phyloP scores from a whole-genome alignment of 495 filamentous ascomycete species.

The Penicillium canariense region DNA sequence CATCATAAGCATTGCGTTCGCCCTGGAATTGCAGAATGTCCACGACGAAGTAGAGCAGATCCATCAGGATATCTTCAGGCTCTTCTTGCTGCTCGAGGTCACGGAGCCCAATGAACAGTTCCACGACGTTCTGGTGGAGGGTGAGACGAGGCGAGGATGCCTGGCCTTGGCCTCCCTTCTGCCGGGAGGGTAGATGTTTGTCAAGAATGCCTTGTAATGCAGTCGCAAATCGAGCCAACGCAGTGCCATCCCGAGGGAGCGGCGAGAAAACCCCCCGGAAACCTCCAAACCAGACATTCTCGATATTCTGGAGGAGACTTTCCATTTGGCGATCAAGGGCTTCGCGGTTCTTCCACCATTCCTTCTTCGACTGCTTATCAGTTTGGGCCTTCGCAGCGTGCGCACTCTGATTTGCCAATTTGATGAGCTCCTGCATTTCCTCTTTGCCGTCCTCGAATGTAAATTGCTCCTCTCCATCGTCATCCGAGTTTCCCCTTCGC shows the following conservation, averaged over 20 bases:
- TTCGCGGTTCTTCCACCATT: slow-evolving; percentile 88
- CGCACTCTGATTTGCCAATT: slow-evolving; percentile 72
- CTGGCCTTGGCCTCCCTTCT: slow-evolving; percentile 56
- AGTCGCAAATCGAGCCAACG: slow-evolving; percentile 69
- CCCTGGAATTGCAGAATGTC: slow-evolving; percentile 97
- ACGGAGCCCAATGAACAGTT: slow-evolving; percentile 84
- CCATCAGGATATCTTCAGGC: slow-evolving; percentile 79
- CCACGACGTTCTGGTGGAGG: slow-evolving; percentile 74
- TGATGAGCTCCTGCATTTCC: slow-evolving; percentile 81
- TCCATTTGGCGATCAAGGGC: slow-evolving; percentile 72
- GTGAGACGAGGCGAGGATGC: slow-evolving; percentile 49
- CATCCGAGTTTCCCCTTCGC: slow-evolving; percentile 74
- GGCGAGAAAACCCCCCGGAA: slow-evolving; percentile 89
- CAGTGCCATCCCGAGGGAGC: slow-evolving; percentile 53
- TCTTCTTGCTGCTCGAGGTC: slow-evolving; percentile 67
- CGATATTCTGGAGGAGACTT: slow-evolving; percentile 78
- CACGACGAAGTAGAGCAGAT: slow-evolving; percentile 92
- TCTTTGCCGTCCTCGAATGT: slow-evolving; percentile 72
- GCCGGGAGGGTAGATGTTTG: slow-evolving; percentile 87
- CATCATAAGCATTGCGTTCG: slow-evolving; percentile 94
- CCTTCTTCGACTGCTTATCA: slow-evolving; percentile 60
- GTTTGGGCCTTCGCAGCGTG: slow-evolving; percentile 66
- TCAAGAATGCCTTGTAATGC: slow-evolving; percentile 80
- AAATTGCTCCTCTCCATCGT: slow-evolving; percentile 79
- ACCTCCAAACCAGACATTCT: slow-evolving; percentile 90